Evolutionary conservation across 352 stramenopile species (phyloP).

Genomic region (Aphanomyces cochlioides): DNA sequence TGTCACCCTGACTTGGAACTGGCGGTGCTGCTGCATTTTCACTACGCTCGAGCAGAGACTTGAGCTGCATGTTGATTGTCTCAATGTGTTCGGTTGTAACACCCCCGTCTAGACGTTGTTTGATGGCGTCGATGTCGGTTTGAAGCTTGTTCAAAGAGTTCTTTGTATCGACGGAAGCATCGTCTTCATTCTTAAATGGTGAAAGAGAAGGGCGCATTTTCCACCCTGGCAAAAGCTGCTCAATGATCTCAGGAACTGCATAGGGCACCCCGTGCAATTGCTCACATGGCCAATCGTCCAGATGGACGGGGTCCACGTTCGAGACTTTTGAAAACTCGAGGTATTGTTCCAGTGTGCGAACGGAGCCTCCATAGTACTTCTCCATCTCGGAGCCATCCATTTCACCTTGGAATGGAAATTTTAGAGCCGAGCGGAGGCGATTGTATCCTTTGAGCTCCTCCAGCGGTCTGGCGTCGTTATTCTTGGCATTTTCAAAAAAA

Average conservation of each 20-base stretch:
- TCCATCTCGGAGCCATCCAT: not conserved
- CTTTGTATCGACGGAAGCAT: not conserved
- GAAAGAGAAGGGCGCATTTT: not conserved
- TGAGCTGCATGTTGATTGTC: not conserved
- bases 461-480: not conserved
- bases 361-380: not conserved
- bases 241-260: not conserved
- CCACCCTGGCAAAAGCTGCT: conserved; percentile 5
- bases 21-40: not conserved
- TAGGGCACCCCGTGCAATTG: conserved; percentile 17
- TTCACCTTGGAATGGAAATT: not conserved
- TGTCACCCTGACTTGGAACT: no score
- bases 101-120: not conserved
- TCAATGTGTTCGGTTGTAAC: no score
- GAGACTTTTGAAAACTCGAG: conserved; percentile 1
- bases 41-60: not conserved
- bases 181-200: not conserved
- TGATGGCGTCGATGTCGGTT: not conserved
- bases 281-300: not conserved
- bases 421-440: not conserved
- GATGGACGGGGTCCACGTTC: not conserved
- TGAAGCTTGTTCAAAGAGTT: not conserved
- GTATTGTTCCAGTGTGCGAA: not conserved
- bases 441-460: not conserved
- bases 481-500: conserved; percentile 4